phyloP scores from a whole-genome alignment of 1,139 yeast genomes.

The Debaryomyces nepalensis region DNA sequence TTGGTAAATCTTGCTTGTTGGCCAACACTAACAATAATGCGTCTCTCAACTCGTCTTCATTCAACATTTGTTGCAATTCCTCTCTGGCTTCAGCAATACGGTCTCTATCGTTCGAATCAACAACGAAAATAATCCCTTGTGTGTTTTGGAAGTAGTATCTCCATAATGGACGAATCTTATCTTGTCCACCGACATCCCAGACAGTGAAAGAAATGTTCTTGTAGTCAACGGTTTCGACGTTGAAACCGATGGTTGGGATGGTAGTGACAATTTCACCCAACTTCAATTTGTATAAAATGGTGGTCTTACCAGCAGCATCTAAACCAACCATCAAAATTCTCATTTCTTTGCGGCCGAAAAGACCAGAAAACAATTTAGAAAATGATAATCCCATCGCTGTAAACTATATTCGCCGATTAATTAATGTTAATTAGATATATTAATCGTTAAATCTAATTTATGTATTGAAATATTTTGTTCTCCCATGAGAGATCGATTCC shows the following conservation, averaged over 20 bases:
- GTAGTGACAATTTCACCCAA: slow-evolving; percentile 49
- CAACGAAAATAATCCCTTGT: slow-evolving; percentile 47
- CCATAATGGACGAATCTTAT: slow-evolving; percentile 49
- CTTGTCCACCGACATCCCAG: slow-evolving; percentile 53
- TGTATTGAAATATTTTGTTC: slow-evolving; percentile 9
- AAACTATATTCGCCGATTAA: slow-evolving; percentile 12
- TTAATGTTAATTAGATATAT: slow-evolving; percentile 9
- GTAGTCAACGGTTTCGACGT: slow-evolving; percentile 48
- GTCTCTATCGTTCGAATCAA: slow-evolving; percentile 49
- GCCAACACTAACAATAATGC: slow-evolving; percentile 48
- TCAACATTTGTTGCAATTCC: slow-evolving; percentile 49
- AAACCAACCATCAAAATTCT: slow-evolving; percentile 50
- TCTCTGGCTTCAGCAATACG: slow-evolving; percentile 51
- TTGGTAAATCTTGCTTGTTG: slow-evolving; percentile 49
- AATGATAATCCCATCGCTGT: slow-evolving; percentile 39
- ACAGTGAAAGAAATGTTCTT: slow-evolving; percentile 48
- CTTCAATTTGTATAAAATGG: slow-evolving; percentile 47
- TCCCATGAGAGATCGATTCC: slow-evolving; percentile 12
- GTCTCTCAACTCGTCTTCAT: slow-evolving; percentile 48
- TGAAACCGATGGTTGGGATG: slow-evolving; percentile 48
- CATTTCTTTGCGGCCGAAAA: slow-evolving; percentile 49
- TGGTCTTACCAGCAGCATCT: slow-evolving; percentile 51
- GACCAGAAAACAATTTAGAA: slow-evolving; percentile 41
- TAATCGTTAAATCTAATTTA: slow-evolving; percentile 10
- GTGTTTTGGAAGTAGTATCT: slow-evolving; percentile 50